These are phyloP conservation scores for Camelina laxa DNA, from an alignment of 345 rosid species.

Conservation along the genomic window DNA sequence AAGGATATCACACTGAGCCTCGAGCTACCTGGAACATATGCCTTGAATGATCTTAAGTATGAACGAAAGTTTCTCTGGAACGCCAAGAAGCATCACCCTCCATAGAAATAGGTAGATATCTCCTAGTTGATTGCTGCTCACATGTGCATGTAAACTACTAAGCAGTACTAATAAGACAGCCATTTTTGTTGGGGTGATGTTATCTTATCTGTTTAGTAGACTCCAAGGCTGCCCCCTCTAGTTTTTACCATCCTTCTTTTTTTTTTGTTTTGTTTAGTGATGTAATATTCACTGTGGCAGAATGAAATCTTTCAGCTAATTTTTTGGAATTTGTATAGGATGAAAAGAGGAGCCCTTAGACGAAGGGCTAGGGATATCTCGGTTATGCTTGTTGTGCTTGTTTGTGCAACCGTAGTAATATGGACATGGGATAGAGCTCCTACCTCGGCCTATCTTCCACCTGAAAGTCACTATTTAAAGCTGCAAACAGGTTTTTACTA, in stretches of 20 bases:
- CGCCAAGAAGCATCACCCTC: constrained; percentile 42
- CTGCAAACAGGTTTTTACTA: constrained; percentile 54
- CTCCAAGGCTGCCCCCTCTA: background rate
- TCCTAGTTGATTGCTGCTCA: constrained; percentile 22
- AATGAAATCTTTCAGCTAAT: constrained; percentile 28
- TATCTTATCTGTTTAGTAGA: constrained; percentile 16
- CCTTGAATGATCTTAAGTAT: constrained; percentile 34
- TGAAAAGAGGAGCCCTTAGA: constrained; percentile 60
- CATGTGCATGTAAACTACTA: constrained; percentile 9
- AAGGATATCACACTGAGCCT: constrained; percentile 32
- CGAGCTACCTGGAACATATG: constrained; percentile 38
- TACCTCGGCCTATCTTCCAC: constrained; percentile 54
- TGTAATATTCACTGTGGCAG: background rate
- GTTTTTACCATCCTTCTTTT: background rate
- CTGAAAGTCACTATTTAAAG: constrained; percentile 48
- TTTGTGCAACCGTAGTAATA: constrained; percentile 56
- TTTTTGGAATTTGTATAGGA: constrained; percentile 44
- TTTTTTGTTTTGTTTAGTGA: background rate
- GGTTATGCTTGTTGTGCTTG: constrained; percentile 60
- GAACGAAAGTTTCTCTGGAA: constrained; percentile 36
- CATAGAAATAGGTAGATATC: constrained; percentile 44
- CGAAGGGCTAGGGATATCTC: constrained; percentile 56
- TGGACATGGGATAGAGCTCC: constrained; percentile 72
- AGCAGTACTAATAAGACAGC: constrained; percentile 14
- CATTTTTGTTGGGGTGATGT: constrained; percentile 6